A percentile compares a stretch with the other conserved stretches of the same genome.
phyloP scores from a whole-genome alignment of 805 yeast genomes.

The Kurtzmaniella fragi region DNA sequence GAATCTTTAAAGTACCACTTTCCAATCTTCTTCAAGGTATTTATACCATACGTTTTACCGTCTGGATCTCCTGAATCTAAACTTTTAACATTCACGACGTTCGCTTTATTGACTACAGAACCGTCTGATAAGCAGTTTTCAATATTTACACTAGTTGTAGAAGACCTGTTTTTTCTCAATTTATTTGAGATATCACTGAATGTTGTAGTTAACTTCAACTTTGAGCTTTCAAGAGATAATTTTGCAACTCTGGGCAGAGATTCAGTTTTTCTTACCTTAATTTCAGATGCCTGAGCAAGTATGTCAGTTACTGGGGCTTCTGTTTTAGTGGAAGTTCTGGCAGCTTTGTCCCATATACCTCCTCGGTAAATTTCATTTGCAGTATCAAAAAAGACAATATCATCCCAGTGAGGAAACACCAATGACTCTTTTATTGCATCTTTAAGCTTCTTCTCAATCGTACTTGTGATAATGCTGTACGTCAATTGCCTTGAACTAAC shows the following conservation, averaged over 20 bases:
- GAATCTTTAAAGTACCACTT: constrained; percentile 62
- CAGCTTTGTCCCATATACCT: constrained; percentile 77
- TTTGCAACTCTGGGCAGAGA: not conserved
- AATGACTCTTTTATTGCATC: constrained; percentile 76
- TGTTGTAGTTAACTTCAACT: constrained; percentile 16
- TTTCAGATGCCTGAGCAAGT: not conserved
- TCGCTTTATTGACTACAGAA: constrained; percentile 11
- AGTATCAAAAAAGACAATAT: constrained; percentile 66
- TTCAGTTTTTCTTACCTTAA: not conserved
- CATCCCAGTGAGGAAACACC: constrained; percentile 89
- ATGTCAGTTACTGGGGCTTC: constrained; percentile 1
- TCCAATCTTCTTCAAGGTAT: constrained; percentile 54
- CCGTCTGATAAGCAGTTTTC: constrained; percentile 24
- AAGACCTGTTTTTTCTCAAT: constrained; percentile 20
- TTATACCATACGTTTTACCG: constrained; percentile 14
- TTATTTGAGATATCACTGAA: constrained; percentile 21
- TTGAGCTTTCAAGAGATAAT: constrained; percentile 6
- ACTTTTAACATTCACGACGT: not conserved
- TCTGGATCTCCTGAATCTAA: constrained; percentile 1
- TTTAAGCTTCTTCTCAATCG: constrained; percentile 70
- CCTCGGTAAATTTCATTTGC: constrained; percentile 74
- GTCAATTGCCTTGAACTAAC: constrained; percentile 80
- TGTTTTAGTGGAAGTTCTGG: constrained; percentile 11
- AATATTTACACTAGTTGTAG: constrained; percentile 16
- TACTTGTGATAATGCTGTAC: constrained; percentile 72